These are phyloP conservation scores for Cucurbita argyrosperma DNA, from an alignment of 306 rosid species.

Conservation along the genomic window DNA sequence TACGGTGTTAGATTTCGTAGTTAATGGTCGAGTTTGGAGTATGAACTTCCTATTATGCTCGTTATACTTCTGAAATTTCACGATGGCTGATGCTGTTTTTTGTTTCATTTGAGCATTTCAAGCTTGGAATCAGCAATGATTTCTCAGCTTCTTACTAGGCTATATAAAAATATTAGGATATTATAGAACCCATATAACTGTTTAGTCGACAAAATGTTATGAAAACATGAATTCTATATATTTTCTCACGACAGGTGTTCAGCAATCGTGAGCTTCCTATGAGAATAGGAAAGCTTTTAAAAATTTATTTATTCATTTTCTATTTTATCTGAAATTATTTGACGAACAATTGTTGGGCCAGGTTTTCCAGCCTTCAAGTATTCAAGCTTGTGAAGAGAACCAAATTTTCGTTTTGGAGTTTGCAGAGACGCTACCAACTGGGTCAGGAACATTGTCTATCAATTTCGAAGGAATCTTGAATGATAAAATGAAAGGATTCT, in stretches of 20 bases:
- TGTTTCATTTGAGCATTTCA: not conserved
- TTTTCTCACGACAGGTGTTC: not conserved
- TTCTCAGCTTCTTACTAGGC: not conserved
- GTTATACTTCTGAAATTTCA: not conserved
- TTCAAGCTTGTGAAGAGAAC: slow-evolving; percentile 43
- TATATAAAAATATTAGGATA: not conserved
- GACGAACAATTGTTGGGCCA: slow-evolving; percentile 14
- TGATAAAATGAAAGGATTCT: slow-evolving; percentile 86
- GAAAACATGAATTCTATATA: not conserved
- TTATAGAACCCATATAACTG: not conserved
- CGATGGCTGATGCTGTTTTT: not conserved
- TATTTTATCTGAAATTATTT: not conserved
- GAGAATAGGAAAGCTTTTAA: not conserved
- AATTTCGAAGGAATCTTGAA: slow-evolving; percentile 62
- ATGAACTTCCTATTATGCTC: not conserved
- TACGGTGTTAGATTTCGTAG: not conserved
- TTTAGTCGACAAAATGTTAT: not conserved
- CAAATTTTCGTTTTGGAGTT: slow-evolving; percentile 78
- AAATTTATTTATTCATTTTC: not conserved
- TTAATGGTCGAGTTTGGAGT: not conserved
- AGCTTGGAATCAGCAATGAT: not conserved
- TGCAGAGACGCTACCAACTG: slow-evolving; percentile 36
- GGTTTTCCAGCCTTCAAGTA: slow-evolving; percentile 57
- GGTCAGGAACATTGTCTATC: slow-evolving; percentile 51
- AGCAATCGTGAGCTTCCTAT: not conserved